Percentiles rank a stretch among this genome's conserved stretches.
These are phyloP conservation scores for Aciculoconidium aculeatum DNA, from an alignment of 805 yeast species.

Conservation along the genomic window DNA sequence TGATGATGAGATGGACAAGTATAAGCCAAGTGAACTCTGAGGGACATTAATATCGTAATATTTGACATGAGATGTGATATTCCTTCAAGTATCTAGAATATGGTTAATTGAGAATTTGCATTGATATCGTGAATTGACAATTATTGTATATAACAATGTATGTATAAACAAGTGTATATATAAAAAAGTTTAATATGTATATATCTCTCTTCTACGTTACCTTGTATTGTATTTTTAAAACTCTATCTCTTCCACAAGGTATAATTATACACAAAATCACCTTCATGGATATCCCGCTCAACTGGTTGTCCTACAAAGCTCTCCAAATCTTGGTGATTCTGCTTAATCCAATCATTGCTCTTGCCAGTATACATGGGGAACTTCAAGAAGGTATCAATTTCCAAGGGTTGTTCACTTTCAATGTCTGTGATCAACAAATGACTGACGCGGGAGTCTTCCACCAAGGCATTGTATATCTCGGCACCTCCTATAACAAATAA, in stretches of 20 bases:
- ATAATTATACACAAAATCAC: slow-evolving; percentile 48
- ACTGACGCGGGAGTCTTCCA: slow-evolving; percentile 39
- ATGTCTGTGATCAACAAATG: slow-evolving; percentile 70
- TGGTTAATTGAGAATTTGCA: too few species aligned
- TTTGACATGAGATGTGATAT: too few species aligned
- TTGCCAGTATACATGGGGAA: slow-evolving; percentile 17
- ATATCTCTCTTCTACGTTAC: too few species aligned
- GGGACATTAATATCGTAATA: too few species aligned
- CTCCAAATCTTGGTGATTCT: slow-evolving; percentile 27
- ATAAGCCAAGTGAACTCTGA: too few species aligned
- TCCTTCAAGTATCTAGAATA: too few species aligned
- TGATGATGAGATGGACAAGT: slow-evolving; percentile 13
- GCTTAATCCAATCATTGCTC: slow-evolving; percentile 29
- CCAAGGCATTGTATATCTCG: slow-evolving; percentile 63
- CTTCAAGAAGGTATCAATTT: slow-evolving; percentile 69
- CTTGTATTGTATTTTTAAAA: too few species aligned
- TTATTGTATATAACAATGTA: too few species aligned
- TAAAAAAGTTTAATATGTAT: too few species aligned
- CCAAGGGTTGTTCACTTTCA: slow-evolving; percentile 21
- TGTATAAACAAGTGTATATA: too few species aligned
- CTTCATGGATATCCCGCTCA: slow-evolving; percentile 28
- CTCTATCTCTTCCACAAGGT: slow-evolving; percentile 58
- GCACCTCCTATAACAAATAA: slow-evolving; percentile 92
- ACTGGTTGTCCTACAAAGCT: slow-evolving; percentile 29
- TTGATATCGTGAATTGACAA: too few species aligned